Percentiles rank a stretch among this genome's conserved stretches.
Evolutionary conservation across 176 grass and related monocot genomes (phyloP).

Genomic region (Paspalum vaginatum): DNA sequence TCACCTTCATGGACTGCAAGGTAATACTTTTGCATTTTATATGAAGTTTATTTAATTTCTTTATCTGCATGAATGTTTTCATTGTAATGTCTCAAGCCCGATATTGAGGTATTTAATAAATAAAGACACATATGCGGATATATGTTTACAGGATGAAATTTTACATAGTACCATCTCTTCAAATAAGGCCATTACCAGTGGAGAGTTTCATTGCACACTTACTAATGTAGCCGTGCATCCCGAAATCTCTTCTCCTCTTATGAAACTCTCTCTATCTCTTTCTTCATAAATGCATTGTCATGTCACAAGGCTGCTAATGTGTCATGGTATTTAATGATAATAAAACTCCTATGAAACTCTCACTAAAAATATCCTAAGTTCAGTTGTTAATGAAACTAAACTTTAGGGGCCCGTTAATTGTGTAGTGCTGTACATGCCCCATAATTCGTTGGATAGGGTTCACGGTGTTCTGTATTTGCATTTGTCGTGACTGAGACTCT

Average conservation of each 20-base stretch:
- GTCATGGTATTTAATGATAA: no score
- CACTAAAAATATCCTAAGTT: conserved; percentile 7
- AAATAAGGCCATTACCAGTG: no score
- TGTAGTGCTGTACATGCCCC: not conserved
- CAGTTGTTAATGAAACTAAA: conserved; percentile 8
- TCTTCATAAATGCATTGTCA: no score
- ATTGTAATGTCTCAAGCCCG: not conserved
- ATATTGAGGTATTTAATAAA: not conserved
- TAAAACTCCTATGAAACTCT: no score
- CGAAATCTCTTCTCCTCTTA: no score
- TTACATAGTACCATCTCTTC: not conserved
- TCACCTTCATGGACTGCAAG: conserved; percentile 95
- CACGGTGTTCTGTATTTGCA: conserved; percentile 29
- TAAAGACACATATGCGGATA: conserved; percentile 20
- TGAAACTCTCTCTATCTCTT: no score
- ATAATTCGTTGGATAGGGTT: no score
- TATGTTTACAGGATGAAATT: not conserved
- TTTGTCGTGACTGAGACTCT: conserved; percentile 36
- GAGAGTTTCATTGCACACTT: no score
- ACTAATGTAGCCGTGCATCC: no score
- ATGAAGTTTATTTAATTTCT: conserved; percentile 31
- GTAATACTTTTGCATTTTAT: conserved; percentile 46
- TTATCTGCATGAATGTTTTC: not conserved
- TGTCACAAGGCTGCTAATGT: no score
- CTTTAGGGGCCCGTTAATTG: conserved; percentile 10